These are phyloP conservation scores for Argentina anserina DNA, from an alignment of 306 rosid genomes.

Conservation along the genomic window DNA sequence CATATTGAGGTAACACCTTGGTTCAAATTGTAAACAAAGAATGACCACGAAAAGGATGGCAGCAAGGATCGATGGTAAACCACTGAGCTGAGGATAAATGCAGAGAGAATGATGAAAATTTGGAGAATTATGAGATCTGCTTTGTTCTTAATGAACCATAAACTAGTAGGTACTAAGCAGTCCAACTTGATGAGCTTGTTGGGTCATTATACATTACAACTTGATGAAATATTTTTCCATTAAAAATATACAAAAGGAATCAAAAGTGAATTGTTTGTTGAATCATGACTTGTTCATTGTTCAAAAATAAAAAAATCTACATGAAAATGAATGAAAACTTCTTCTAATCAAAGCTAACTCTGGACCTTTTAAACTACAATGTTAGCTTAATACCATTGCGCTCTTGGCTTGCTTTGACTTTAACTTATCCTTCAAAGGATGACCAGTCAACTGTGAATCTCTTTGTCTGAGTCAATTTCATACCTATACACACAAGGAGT, in stretches of 20 bases:
- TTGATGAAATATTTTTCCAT: not conserved
- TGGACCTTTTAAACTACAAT: not conserved
- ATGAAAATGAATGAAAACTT: not conserved
- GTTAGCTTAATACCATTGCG: not conserved
- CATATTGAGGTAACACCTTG: not conserved
- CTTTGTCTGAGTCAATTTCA: not conserved
- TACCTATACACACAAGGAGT: not conserved
- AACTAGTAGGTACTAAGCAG: not conserved
- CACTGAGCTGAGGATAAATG: not conserved
- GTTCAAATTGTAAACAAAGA: not conserved
- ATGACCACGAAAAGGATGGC: not conserved
- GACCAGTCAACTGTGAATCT: constrained; percentile 39
- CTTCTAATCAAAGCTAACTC: not conserved
- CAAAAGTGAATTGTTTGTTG: not conserved
- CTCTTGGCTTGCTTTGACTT: not conserved
- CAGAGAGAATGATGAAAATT: not conserved
- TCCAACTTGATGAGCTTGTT: constrained; percentile 1
- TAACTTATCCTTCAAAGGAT: not conserved
- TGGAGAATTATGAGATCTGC: not conserved
- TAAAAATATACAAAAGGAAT: no score
- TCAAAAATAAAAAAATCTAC: not conserved
- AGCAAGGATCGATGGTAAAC: not conserved
- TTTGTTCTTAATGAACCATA: not conserved
- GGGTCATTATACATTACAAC: not conserved
- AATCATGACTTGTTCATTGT: not conserved